A percentile compares a stretch with the other conserved stretches of the same genome.
phyloP scores from a whole-genome alignment of 495 filamentous ascomycete species.

The Pseudevernia furfuracea region DNA sequence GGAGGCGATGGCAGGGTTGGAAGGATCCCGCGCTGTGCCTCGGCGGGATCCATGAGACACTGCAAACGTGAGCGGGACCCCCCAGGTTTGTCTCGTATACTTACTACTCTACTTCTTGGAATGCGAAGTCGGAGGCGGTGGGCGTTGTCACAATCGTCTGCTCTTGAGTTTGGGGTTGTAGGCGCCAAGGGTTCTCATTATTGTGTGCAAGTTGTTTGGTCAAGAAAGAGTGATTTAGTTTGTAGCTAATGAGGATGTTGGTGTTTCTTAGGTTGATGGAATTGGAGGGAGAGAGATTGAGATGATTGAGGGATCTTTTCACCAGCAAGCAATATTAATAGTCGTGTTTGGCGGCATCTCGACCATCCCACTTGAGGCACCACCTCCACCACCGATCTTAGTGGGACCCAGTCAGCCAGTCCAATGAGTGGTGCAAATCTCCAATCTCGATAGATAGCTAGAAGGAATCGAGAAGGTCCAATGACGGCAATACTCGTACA shows the following conservation, averaged over 20 bases:
- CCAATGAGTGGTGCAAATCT: too few relatives aligned
- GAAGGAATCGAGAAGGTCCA: too few relatives aligned
- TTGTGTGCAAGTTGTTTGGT: not conserved
- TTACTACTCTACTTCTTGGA: not conserved
- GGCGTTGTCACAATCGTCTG: conserved; percentile 22
- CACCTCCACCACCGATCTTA: too few relatives aligned
- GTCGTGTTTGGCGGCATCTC: too few relatives aligned
- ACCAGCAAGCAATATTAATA: too few relatives aligned
- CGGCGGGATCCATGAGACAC: not conserved
- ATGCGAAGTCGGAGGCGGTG: conserved; percentile 22
- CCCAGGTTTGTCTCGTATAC: not conserved
- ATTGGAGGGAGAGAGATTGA: not conserved
- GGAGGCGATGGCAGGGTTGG: not conserved
- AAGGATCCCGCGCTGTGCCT: not conserved
- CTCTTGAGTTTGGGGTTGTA: conserved; percentile 19
- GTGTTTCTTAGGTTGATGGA: not conserved
- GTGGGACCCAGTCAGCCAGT: too few relatives aligned
- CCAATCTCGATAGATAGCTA: too few relatives aligned
- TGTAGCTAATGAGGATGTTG: not conserved
- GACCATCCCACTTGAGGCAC: too few relatives aligned
- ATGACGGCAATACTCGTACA: too few relatives aligned
- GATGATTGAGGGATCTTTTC: not conserved
- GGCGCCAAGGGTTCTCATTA: not conserved
- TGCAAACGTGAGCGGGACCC: not conserved
- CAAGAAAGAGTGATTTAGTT: not conserved